Conservation (phyloP, 306 rosid species). For the Citrullus amarus region DNA sequence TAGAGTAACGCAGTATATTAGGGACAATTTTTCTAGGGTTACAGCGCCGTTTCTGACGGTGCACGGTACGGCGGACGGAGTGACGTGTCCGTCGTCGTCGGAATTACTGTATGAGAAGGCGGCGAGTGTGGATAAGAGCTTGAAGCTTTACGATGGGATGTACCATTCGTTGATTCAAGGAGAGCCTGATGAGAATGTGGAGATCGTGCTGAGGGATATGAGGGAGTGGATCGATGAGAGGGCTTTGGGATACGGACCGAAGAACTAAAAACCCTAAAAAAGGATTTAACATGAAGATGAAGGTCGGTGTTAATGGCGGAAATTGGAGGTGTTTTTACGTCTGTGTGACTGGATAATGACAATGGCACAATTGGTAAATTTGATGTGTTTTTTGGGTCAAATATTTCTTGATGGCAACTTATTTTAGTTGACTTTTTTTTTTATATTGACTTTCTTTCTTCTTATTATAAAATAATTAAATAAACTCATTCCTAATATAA, state of each 20-base stretch:
- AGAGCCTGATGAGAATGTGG: slow-evolving; percentile 66
- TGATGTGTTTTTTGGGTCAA: background rate
- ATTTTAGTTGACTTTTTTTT: too few relatives aligned
- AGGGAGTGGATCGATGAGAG: slow-evolving; percentile 83
- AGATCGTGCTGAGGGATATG: slow-evolving; percentile 60
- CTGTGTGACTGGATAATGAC: background rate
- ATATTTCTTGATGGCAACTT: background rate
- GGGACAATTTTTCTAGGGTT: slow-evolving; percentile 58
- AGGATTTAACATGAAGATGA: background rate
- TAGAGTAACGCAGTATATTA: slow-evolving; percentile 68
- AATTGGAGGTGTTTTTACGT: background rate
- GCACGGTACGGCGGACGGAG: slow-evolving; percentile 76
- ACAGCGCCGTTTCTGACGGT: slow-evolving; percentile 74
- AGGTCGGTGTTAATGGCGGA: background rate
- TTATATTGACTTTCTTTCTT: background rate
- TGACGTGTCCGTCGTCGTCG: slow-evolving; percentile 81
- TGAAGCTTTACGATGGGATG: slow-evolving; percentile 92
- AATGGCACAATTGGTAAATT: background rate
- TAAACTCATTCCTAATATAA: too few relatives aligned
- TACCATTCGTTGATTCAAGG: slow-evolving; percentile 90
- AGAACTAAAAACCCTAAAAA: background rate
- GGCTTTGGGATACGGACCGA: slow-evolving; percentile 36
- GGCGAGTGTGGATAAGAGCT: slow-evolving; percentile 55
- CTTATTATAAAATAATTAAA: background rate
- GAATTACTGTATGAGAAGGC: slow-evolving; percentile 65